Evolutionary conservation across 352 stramenopile genomes (phyloP), one percentile per base, ranked within the genome.

Genomic region (Globisporangium acanthophoron): DNA sequence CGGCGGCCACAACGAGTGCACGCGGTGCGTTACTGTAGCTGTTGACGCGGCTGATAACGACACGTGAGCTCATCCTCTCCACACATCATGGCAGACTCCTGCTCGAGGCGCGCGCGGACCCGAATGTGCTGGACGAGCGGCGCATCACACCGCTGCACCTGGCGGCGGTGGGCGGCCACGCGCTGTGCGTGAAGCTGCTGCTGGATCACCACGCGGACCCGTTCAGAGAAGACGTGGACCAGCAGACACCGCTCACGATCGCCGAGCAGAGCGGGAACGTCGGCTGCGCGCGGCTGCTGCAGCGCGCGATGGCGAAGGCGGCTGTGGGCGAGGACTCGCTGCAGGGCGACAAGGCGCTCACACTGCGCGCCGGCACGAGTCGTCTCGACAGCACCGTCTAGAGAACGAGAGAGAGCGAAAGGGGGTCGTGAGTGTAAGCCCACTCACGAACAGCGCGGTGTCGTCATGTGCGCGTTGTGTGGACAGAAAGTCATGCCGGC

Each of bases 171-270:
- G 76, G 79, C 13, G 83, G 83, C 29, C 82, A 91, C 57, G 83
- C 80, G 44, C 71, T 93, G 18, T 88, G 80, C 41, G 80, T 93
- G 18, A 93, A 93, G 64, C 62, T 93, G 49, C 69, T 93, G 56
- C 60, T 93, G 47, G 80, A 91, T 66, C 64, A 87, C 66, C 80
- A 93, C 54, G 83, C 79, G 1, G 80, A 93, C 53, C 83, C 83
- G 54, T 93, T 93, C 59, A 68, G 76, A 65, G 81, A 90, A 73
- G 83, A 90, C 53, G 46, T 90, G 67, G 80, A 93, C 70, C 76
- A 81, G 54, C 82, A 88, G 33, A 84, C 80, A 3, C 64, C 83
- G 44, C 69, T 91, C 21, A 65, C 69, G 50, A 76, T 90, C 35
- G 83, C 83, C 11, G 83, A 93, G 57, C 64, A 84, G 39, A 85